Conservation (phyloP, 2,329 filamentous ascomycete species). For the Trichoderma oligosporum region DNA sequence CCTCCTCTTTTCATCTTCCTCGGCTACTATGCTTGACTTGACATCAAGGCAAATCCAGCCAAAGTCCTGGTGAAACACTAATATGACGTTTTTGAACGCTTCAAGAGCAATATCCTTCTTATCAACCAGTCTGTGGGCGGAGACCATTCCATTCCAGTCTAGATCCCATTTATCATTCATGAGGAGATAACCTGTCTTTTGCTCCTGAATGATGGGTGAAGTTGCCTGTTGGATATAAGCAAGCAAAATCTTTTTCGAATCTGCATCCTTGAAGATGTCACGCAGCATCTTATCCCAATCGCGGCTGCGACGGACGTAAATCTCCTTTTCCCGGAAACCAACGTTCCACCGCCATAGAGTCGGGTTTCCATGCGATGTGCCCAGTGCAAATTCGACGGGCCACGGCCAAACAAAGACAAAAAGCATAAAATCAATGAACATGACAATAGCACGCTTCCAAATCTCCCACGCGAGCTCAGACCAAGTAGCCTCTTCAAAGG, state of each 20-base stretch:
- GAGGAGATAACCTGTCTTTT: conserved; percentile 84
- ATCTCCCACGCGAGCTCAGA: conserved; percentile 55
- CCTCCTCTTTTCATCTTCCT: conserved; percentile 61
- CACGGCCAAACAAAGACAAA: conserved; percentile 67
- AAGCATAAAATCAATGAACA: conserved; percentile 71
- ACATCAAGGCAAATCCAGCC: conserved; percentile 63
- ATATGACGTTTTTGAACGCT: conserved; percentile 67
- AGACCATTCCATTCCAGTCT: conserved; percentile 77
- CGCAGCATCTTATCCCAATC: conserved; percentile 63
- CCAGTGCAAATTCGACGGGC: conserved; percentile 69
- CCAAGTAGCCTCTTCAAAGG: conserved; percentile 55
- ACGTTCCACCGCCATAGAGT: conserved; percentile 68
- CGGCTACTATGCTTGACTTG: conserved; percentile 49
- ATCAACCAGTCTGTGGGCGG: conserved; percentile 67
- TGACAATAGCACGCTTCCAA: conserved; percentile 56
- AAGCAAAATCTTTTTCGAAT: conserved; percentile 56
- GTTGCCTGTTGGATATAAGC: conserved; percentile 65
- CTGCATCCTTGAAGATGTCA: conserved; percentile 50
- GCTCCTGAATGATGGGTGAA: conserved; percentile 58
- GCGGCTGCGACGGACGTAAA: conserved; percentile 74
- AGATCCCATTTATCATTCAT: conserved; percentile 84
- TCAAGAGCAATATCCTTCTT: conserved; percentile 56
- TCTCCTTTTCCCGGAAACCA: conserved; percentile 75
- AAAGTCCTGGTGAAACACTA: conserved; percentile 63
- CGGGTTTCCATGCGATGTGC: conserved; percentile 56